Conservation (phyloP, 257 asterid genomes). For the Anisodus acutangulus region DNA sequence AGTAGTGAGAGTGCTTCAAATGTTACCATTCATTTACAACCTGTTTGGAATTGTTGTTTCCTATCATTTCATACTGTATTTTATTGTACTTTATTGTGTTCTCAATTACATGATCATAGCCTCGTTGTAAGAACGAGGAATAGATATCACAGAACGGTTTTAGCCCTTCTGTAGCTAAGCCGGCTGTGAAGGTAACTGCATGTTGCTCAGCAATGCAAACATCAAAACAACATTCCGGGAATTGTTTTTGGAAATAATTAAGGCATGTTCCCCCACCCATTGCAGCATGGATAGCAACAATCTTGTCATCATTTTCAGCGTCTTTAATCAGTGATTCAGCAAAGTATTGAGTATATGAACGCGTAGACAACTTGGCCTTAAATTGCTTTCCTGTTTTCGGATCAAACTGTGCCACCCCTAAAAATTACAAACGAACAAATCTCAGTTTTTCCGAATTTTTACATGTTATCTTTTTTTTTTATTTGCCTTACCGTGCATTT, state of each 20-base stretch:
- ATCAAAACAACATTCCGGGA: slow-evolving; percentile 74
- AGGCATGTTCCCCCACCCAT: slow-evolving; percentile 94
- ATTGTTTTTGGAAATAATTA: slow-evolving; percentile 63
- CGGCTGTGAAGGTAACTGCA: slow-evolving; percentile 85
- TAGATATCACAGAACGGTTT: slow-evolving; percentile 86
- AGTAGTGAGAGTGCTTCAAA: not conserved
- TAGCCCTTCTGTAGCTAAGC: slow-evolving; percentile 79
- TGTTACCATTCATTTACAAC: not conserved
- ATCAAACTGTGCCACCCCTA: slow-evolving; percentile 85
- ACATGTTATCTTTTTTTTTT: not conserved
- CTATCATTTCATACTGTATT: not conserved
- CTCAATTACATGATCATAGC: slow-evolving; percentile 68
- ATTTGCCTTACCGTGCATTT: slow-evolving; percentile 67
- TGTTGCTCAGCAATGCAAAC: slow-evolving; percentile 92
- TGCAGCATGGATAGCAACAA: slow-evolving; percentile 83
- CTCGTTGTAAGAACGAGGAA: slow-evolving; percentile 78
- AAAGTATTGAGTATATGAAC: slow-evolving; percentile 70
- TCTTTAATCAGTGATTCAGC: slow-evolving; percentile 80
- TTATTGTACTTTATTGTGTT: not conserved
- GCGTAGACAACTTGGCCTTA: slow-evolving; percentile 57
- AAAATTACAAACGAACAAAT: not conserved
- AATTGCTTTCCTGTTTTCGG: slow-evolving; percentile 71
- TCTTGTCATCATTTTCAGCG: slow-evolving; percentile 61
- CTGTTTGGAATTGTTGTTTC: not conserved
- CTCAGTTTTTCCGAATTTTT: not conserved